Conservation (phyloP, 768 basidiomycete species). For the Amanita polypyramis region DNA sequence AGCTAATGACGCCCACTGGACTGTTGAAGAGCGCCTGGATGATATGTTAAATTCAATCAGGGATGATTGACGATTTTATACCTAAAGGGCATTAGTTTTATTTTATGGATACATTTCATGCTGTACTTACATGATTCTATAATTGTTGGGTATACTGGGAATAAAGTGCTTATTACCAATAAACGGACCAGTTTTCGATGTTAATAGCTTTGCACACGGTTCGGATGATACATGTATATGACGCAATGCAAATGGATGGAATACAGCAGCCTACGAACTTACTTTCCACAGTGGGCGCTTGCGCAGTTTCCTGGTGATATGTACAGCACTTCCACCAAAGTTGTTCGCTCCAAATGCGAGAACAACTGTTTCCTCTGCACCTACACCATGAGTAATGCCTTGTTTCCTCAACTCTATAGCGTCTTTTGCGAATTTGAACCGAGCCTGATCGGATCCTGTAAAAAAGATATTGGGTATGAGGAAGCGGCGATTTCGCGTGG, state of each 20-base stretch:
- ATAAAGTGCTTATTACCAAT: neutral
- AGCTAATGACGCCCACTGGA: slow-evolving; percentile 53
- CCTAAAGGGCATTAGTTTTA: neutral
- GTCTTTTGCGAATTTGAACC: slow-evolving; percentile 90
- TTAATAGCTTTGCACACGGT: neutral
- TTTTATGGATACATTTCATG: slow-evolving; percentile 1
- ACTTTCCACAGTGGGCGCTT: slow-evolving; percentile 77
- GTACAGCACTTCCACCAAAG: slow-evolving; percentile 64
- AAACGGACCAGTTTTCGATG: too few relatives aligned
- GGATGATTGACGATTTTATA: slow-evolving; percentile 38
- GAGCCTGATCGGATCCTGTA: slow-evolving; percentile 70
- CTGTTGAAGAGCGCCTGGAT: slow-evolving; percentile 68
- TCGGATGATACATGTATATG: neutral
- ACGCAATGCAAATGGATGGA: neutral
- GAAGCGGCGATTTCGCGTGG: neutral
- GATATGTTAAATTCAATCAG: slow-evolving; percentile 49
- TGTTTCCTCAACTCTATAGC: slow-evolving; percentile 77
- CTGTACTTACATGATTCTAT: neutral
- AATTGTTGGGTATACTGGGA: neutral
- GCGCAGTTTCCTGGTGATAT: slow-evolving; percentile 81
- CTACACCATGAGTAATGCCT: slow-evolving; percentile 57
- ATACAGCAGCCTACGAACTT: slow-evolving; percentile 44
- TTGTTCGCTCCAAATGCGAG: slow-evolving; percentile 74
- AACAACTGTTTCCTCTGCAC: slow-evolving; percentile 85
- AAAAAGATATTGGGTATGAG: slow-evolving; percentile 12